Conservation (phyloP, 2,329 filamentous ascomycete species). For the Immersiporthe knoxdaviesiana region DNA sequence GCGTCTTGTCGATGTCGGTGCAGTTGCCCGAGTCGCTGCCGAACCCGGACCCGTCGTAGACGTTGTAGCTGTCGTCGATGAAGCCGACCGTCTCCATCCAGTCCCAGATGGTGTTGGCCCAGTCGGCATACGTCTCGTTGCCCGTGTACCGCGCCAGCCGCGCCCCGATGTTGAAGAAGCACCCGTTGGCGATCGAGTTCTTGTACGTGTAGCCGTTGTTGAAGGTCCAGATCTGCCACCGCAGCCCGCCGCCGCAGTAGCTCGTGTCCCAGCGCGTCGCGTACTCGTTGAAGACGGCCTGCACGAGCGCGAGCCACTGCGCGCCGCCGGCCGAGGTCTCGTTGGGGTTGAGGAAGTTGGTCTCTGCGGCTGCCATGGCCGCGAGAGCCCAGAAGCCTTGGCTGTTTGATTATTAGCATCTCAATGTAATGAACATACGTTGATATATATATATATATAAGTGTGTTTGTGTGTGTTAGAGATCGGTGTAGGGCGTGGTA, state of each 20-base stretch:
- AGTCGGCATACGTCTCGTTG: slow-evolving; percentile 64
- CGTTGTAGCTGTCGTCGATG: slow-evolving; percentile 47
- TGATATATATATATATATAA: neutral
- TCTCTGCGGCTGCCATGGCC: slow-evolving; percentile 71
- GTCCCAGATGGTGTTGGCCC: slow-evolving; percentile 61
- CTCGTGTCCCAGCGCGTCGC: slow-evolving; percentile 70
- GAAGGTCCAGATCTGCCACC: slow-evolving; percentile 85
- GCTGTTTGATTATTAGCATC: slow-evolving; percentile 42
- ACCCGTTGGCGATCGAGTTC: slow-evolving; percentile 52
- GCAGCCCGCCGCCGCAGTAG: slow-evolving; percentile 72
- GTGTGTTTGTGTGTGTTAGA: too few species aligned
- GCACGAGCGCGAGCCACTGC: slow-evolving; percentile 71
- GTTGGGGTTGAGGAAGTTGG: slow-evolving; percentile 63
- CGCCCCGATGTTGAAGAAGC: slow-evolving; percentile 54
- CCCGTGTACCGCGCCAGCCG: slow-evolving; percentile 67
- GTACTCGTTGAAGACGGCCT: slow-evolving; percentile 82
- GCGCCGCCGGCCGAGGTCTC: slow-evolving; percentile 51
- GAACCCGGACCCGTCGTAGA: slow-evolving; percentile 54
- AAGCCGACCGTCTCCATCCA: slow-evolving; percentile 52
- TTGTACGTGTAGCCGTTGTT: slow-evolving; percentile 71
- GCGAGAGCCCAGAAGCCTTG: slow-evolving; percentile 76
- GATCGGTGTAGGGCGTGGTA: neutral
- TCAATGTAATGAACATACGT: neutral
- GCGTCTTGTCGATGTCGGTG: slow-evolving; percentile 48
- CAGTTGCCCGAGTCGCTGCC: slow-evolving; percentile 41